Conservation (phyloP, 1,284 basidiomycete species). For the Golubevia pallescens region DNA sequence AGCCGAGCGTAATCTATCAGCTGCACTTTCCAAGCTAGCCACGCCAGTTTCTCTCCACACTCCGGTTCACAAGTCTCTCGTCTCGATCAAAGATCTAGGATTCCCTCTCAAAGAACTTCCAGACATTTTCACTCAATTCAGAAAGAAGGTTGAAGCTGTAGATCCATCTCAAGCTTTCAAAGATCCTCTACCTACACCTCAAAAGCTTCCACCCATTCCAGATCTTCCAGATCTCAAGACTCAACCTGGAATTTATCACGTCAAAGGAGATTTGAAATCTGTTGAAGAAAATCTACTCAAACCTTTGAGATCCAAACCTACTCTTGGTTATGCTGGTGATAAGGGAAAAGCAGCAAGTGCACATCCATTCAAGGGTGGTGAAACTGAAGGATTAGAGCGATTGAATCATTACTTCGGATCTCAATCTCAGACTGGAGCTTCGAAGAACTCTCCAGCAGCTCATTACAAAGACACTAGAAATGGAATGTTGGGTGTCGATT, state of each 20-base stretch:
- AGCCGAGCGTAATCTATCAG: too few relatives aligned
- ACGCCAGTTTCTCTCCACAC: too few relatives aligned
- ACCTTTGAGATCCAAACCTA: conserved; percentile 32
- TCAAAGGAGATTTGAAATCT: conserved; percentile 15
- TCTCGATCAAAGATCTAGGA: conserved; percentile 24
- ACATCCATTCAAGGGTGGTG: conserved; percentile 44
- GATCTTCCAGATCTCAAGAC: conserved; percentile 14
- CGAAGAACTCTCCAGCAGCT: conserved; percentile 16
- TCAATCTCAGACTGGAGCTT: not conserved
- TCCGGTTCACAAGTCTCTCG: conserved; percentile 17
- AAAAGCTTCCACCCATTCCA: conserved; percentile 33
- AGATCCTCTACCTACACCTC: conserved; percentile 23
- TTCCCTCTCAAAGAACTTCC: conserved; percentile 42
- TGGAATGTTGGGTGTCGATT: conserved; percentile 38
- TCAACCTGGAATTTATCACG: conserved; percentile 16
- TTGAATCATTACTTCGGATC: conserved; percentile 40
- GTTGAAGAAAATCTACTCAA: conserved; percentile 21
- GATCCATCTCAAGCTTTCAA: conserved; percentile 24
- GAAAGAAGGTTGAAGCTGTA: conserved; percentile 41
- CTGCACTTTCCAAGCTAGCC: too few relatives aligned
- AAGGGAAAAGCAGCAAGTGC: conserved; percentile 15
- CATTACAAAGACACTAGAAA: conserved; percentile 49
- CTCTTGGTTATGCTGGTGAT: conserved; percentile 18
- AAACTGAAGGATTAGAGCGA: conserved; percentile 36
- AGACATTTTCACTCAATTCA: conserved; percentile 50